phyloP scores from a whole-genome alignment of 2,329 filamentous ascomycete genomes.

The Paecilomyces formosus region DNA sequence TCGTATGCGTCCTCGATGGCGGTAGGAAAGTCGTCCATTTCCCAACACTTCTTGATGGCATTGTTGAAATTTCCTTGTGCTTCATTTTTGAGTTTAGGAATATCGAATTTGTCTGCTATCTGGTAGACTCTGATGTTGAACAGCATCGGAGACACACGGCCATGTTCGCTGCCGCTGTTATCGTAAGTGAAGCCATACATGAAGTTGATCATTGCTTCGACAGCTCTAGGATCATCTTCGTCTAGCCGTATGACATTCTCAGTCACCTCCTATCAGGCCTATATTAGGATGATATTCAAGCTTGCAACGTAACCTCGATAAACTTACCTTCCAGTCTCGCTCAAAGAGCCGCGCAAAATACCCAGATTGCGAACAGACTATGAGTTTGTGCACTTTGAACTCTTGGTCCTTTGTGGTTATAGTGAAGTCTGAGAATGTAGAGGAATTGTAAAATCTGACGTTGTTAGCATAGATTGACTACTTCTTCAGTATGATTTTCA shows the following conservation, averaged over 20 bases:
- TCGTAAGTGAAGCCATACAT: constrained; percentile 18
- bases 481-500: no score
- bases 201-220: constrained; percentile 17
- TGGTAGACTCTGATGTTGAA: constrained; percentile 17
- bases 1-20: not conserved
- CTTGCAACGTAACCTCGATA: not conserved
- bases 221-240: constrained; percentile 4
- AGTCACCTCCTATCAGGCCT: not conserved
- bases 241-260: constrained; percentile 8
- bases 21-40: constrained; percentile 10
- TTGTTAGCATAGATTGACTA: no score
- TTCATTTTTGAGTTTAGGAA: constrained; percentile 11
- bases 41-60: constrained; percentile 10
- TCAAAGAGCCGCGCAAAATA: constrained; percentile 1
- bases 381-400: constrained; percentile 3
- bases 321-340: constrained; percentile 1
- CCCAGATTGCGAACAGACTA: constrained; percentile 1
- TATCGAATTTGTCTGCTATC: constrained; percentile 17
- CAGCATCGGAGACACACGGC: constrained; percentile 11
- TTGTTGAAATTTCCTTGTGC: constrained; percentile 14
- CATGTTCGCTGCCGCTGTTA: constrained; percentile 8
- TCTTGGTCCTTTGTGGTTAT: not conserved
- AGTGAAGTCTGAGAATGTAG: not conserved
- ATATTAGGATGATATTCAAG: not conserved
- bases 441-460: not conserved